Base-by-base conservation (phyloP, 208 protist genomes). In the Leishmania martiniquensis region DNA sequence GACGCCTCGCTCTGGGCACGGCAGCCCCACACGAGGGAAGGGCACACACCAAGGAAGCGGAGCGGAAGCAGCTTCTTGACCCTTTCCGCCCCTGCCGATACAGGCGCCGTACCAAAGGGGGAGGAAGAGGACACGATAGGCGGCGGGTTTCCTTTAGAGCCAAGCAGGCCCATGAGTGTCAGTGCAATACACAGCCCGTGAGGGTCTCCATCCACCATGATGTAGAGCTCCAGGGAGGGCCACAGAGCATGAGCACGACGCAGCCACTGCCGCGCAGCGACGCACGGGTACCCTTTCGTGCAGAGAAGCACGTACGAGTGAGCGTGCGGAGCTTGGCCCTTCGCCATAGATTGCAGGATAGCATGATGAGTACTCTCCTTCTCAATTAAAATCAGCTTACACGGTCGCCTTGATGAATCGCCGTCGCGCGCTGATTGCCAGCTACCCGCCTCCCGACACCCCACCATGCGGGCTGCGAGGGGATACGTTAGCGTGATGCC, bases 181-280 rank as follows among this genome's bases (percentile, higher is more conserved):
- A 97, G 84, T 20, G 85, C 77, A 57, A 97, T 97, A 68, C 78
- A 76, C 54, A 97, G 34, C 1, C 93, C 93, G 60, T 97, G 91
- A 32, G 92, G 90, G 76, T 97, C 93, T 10, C 91, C 93, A 57
- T 97, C 93, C 5, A 95, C 91, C 39, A 97, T 84, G 22, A 76
- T 79, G 72, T 88, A 59, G 51, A 95, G 68, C 34, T 88, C 87
- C 32, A 95, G 51, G 6, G 34, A 10, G 7, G 90, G 89, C 75
- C 81, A 78, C 54, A 78, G 73, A 10, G 74, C 76, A 80, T 94
- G 89, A 25, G 90, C 51, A 42, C 85, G 86, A 15, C 76, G 87
- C 39, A 96, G 75, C 72, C 91, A 78, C 22, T 73, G 25, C n/a
- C 85, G 90, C 2, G 91, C 51, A 17, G 89, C 87, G 15, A 90